phyloP scores from a whole-genome alignment of 164 flowering plant species.

The Umbellularia californica region DNA sequence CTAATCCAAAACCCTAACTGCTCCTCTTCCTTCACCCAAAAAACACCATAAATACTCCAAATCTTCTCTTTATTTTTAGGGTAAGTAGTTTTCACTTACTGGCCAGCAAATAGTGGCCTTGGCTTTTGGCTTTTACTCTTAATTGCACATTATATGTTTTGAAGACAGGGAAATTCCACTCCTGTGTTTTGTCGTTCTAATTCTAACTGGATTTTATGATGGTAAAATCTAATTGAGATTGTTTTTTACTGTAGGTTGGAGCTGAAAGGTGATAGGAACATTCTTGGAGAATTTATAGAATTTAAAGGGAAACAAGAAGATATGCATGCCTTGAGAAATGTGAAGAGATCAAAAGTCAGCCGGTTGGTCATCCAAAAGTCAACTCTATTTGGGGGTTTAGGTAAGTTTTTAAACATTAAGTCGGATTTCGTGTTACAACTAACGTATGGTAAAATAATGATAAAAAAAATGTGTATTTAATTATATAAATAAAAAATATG shows the following conservation, averaged over 20 bases:
- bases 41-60: no score
- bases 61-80: neutral
- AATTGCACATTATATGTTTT: neutral
- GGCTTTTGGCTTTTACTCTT: neutral
- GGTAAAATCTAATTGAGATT: constrained; percentile 1
- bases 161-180: neutral
- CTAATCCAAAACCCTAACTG: constrained; percentile 2
- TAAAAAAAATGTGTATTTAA: neutral
- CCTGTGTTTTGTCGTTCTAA: neutral
- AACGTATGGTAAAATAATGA: neutral
- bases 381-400: constrained; percentile 68
- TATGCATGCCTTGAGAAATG: constrained; percentile 43
- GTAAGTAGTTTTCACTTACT: neutral
- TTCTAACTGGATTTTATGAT: neutral
- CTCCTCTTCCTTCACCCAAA: neutral
- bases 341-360: constrained; percentile 80
- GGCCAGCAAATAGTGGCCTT: neutral
- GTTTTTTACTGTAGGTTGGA: constrained; percentile 53
- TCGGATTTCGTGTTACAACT: neutral
- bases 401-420: constrained; percentile 29
- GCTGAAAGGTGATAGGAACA: constrained; percentile 57
- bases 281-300: constrained; percentile 83
- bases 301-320: constrained; percentile 88
- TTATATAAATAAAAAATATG: no score
- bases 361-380: constrained; percentile 63